phyloP scores from a whole-genome alignment of 73 alveolate species.

The Stentor roeselii region DNA sequence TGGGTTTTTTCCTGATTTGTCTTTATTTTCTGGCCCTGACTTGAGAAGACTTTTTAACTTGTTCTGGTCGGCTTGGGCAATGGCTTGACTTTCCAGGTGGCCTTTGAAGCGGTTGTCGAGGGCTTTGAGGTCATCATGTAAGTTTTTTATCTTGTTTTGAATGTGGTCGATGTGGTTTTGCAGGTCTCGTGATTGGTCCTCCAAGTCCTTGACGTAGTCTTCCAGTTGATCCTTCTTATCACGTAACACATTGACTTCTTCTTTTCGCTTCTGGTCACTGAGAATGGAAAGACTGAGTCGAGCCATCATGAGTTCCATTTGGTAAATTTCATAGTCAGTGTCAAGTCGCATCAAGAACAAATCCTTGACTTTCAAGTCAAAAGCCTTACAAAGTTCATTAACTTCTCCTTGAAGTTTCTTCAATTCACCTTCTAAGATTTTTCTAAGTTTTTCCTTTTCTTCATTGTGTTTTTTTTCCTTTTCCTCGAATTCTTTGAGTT shows the following conservation, averaged over 20 bases:
- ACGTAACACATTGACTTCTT: neutral
- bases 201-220: neutral
- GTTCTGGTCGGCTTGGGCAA: neutral
- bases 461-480: conserved; percentile 86
- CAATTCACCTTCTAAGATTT: conserved; percentile 67
- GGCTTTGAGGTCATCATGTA: conserved; percentile 13
- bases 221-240: neutral
- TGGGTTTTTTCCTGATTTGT: neutral
- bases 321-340: conserved; percentile 26
- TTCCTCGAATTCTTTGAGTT: conserved; percentile 77
- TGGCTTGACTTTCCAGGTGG: neutral
- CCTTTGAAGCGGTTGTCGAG: neutral
- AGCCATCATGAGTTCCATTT: conserved; percentile 7
- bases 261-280: conserved; percentile 1
- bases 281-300: neutral
- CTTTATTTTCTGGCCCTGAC: neutral
- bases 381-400: neutral
- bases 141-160: neutral
- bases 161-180: neutral
- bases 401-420: conserved; percentile 51
- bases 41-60: neutral
- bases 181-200: neutral
- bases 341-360: conserved; percentile 6
- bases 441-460: conserved; percentile 85
- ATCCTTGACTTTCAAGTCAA: conserved; percentile 20